Evolutionary conservation across 140 eudicot species (phyloP).

Genomic region (Stevia rebaudiana): DNA sequence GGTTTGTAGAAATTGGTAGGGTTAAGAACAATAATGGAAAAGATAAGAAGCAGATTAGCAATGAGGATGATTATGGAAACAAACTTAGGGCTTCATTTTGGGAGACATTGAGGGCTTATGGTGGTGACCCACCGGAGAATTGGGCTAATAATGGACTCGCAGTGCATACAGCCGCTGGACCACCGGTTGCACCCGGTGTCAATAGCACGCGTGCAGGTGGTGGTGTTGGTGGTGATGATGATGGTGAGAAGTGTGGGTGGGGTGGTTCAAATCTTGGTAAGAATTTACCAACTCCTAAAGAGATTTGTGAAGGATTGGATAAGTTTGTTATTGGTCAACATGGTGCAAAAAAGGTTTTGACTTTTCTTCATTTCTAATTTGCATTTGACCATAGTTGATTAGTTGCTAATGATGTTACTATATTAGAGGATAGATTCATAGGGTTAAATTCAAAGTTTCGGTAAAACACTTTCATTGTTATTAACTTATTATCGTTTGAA

Average conservation of each 20-base stretch:
- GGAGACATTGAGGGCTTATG: slow-evolving; percentile 57
- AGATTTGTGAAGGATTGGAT: slow-evolving; percentile 84
- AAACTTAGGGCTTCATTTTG: slow-evolving; percentile 53
- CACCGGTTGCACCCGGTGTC: slow-evolving; percentile 80
- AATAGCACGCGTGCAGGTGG: slow-evolving; percentile 44
- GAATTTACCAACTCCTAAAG: slow-evolving; percentile 88
- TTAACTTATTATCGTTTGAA: neutral
- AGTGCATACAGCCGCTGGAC: slow-evolving; percentile 67
- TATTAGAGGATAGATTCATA: neutral
- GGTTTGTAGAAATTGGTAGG: slow-evolving; percentile 80
- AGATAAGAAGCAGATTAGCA: slow-evolving; percentile 7
- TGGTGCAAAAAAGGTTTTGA: slow-evolving; percentile 79
- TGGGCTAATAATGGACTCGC: slow-evolving; percentile 71
- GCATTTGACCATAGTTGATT: neutral
- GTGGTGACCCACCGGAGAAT: slow-evolving; percentile 72
- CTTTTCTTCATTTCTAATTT: slow-evolving; percentile 6
- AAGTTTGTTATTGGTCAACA: slow-evolving; percentile 93
- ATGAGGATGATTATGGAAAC: slow-evolving; percentile 34
- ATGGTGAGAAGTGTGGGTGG: slow-evolving; percentile 59
- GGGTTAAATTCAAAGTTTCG: neutral
- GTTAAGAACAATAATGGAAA: slow-evolving; percentile 26
- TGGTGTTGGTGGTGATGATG: slow-evolving; percentile 29
- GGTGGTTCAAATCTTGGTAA: slow-evolving; percentile 89
- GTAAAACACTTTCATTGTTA: neutral
- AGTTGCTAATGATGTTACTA: too few species aligned